Evolutionary conservation across 805 yeast species (phyloP).

Genomic region (Metschnikowia orientalis): DNA sequence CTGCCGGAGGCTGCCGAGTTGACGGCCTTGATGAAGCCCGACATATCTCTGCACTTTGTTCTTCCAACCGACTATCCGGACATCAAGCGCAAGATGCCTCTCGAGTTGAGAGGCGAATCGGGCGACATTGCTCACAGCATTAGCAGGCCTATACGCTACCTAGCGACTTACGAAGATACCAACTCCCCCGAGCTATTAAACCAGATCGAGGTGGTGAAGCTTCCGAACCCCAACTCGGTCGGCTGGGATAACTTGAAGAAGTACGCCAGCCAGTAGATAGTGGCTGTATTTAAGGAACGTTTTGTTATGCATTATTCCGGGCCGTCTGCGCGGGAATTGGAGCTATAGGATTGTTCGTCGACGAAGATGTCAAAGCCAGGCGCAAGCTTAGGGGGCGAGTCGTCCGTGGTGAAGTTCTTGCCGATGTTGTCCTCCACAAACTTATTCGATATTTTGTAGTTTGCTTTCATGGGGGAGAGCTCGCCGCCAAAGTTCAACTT

Average conservation of each 20-base stretch:
- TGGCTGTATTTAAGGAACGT: too few species aligned
- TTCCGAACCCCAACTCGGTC: conserved; percentile 40
- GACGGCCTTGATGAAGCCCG: conserved; percentile 14
- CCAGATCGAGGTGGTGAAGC: conserved; percentile 36
- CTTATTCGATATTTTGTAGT: conserved; percentile 14
- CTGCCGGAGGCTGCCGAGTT: conserved; percentile 10
- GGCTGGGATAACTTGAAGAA: conserved; percentile 43
- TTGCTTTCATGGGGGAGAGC: conserved; percentile 7
- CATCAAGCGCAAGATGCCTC: conserved; percentile 29
- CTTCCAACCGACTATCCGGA: conserved; percentile 33
- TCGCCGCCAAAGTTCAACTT: conserved; percentile 17
- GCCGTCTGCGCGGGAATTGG: too few species aligned
- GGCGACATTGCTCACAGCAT: conserved; percentile 18
- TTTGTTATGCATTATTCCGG: too few species aligned
- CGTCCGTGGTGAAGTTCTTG: conserved; percentile 14
- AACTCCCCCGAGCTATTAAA: conserved; percentile 32
- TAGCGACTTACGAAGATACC: conserved; percentile 28
- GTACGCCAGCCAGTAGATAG: conserved; percentile 18
- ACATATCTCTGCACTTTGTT: conserved; percentile 25
- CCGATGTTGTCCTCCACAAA: conserved; percentile 17
- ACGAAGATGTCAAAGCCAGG: conserved; percentile 15
- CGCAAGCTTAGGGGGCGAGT: conserved; percentile 9
- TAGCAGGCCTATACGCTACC: conserved; percentile 34
- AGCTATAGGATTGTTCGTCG: too few species aligned
- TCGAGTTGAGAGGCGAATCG: conserved; percentile 27